Evolutionary conservation across 129 eudicot species (phyloP).

Genomic region (Artemisia annua): DNA sequence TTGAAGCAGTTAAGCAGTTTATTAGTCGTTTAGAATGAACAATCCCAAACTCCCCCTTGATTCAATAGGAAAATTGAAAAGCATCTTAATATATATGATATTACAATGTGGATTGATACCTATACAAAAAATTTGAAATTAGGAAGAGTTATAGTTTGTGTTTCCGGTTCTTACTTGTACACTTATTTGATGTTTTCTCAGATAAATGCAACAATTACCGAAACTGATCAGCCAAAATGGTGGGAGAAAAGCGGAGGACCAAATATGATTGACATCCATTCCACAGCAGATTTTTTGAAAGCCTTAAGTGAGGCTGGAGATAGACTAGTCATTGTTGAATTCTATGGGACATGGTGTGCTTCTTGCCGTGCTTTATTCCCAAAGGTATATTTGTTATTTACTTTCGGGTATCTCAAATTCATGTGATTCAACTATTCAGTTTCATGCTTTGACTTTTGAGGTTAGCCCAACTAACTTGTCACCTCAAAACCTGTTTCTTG

Average conservation of each 20-base stretch:
- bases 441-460: slow-evolving; percentile 14
- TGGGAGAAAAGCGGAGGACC: slow-evolving; percentile 96
- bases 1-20: too few relatives aligned
- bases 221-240: slow-evolving; percentile 96
- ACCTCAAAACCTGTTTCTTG: not conserved
- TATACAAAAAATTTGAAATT: slow-evolving; percentile 1
- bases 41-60: too few relatives aligned
- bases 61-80: too few relatives aligned
- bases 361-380: slow-evolving; percentile 97
- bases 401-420: slow-evolving; percentile 1
- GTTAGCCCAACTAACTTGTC: not conserved
- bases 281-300: slow-evolving; percentile 73
- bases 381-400: slow-evolving; percentile 51
- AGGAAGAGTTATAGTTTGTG: not conserved
- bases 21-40: too few relatives aligned
- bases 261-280: slow-evolving; percentile 90
- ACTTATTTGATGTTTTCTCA: slow-evolving; percentile 21
- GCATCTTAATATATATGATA: too few relatives aligned
- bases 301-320: slow-evolving; percentile 93
- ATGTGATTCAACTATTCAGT: slow-evolving; percentile 9
- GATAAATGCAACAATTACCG: slow-evolving; percentile 76
- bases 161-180: slow-evolving; percentile 13
- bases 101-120: not conserved
- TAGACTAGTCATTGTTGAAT: slow-evolving; percentile 83
- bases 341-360: slow-evolving; percentile 97